Percentiles rank a stretch among this genome's conserved stretches.
These are phyloP conservation scores for Yarrowia sp. DNA, from an alignment of 805 yeast species.

Conservation along the genomic window DNA sequence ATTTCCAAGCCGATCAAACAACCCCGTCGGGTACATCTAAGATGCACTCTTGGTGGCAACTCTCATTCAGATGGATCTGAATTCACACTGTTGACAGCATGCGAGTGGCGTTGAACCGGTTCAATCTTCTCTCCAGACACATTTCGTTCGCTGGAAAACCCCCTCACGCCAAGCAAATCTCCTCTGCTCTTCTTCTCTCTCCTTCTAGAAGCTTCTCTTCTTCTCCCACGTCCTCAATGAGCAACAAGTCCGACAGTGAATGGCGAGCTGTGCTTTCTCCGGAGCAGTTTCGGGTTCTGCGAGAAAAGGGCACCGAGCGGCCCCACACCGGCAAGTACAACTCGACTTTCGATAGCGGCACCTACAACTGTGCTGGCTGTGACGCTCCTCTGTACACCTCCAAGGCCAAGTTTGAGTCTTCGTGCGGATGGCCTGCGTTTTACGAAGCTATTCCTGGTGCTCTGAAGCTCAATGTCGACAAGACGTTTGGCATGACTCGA, in stretches of 20 bases:
- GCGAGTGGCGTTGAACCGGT: slow-evolving; percentile 5
- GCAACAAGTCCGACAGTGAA: slow-evolving; percentile 56
- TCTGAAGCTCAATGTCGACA: slow-evolving; percentile 66
- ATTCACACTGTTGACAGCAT: neutral
- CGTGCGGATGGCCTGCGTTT: slow-evolving; percentile 99
- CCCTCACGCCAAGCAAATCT: neutral
- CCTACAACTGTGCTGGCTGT: slow-evolving; percentile 88
- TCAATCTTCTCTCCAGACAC: too few relatives aligned
- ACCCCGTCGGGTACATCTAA: too few relatives aligned
- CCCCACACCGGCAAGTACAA: slow-evolving; percentile 70
- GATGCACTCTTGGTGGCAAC: neutral
- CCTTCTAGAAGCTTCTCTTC: neutral
- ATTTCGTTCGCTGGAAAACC: too few relatives aligned
- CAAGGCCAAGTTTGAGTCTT: slow-evolving; percentile 81
- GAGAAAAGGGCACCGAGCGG: slow-evolving; percentile 75
- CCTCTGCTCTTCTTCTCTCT: too few relatives aligned
- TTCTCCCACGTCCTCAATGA: slow-evolving; percentile 22
- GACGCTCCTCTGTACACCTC: slow-evolving; percentile 78
- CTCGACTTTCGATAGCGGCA: slow-evolving; percentile 60
- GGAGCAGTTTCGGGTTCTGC: slow-evolving; percentile 76
- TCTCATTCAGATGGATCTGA: neutral
- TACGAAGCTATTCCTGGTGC: slow-evolving; percentile 88
- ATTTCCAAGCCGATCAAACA: too few relatives aligned
- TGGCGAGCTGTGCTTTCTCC: slow-evolving; percentile 84
- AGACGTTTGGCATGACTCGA: slow-evolving; percentile 75